Evolutionary conservation across 176 grass and related monocot species (phyloP).

Genomic region (Musa itinerans): DNA sequence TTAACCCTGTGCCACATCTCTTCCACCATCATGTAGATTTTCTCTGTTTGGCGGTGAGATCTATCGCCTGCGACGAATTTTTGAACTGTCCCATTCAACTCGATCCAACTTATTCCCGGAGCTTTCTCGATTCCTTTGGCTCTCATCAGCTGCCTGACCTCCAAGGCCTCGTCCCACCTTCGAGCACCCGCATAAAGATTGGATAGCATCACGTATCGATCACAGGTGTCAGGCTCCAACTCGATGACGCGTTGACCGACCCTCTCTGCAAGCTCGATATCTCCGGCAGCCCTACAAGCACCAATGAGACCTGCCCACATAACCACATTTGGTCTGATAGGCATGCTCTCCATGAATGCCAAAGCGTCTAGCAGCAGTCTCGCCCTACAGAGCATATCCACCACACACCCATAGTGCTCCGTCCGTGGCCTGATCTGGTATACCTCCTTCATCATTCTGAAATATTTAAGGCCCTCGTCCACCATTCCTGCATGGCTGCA

Average conservation of each 20-base stretch:
- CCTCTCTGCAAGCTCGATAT: conserved; percentile 1
- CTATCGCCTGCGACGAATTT: conserved; percentile 7
- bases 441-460: conserved; percentile 11
- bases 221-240: conserved; percentile 11
- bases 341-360: conserved; percentile 5
- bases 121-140: conserved; percentile 2
- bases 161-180: conserved; percentile 9
- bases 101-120: conserved; percentile 15
- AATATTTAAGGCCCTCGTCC: neutral
- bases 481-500: conserved; percentile 12
- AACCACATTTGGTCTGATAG: conserved; percentile 10
- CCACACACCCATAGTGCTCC: conserved; percentile 15
- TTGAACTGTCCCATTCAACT: neutral
- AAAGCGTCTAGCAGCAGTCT: conserved; percentile 6
- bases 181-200: conserved; percentile 3
- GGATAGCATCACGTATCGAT: conserved; percentile 8
- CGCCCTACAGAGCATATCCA: conserved; percentile 10
- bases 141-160: conserved; percentile 9
- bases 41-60: neutral
- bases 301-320: conserved; percentile 13
- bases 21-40: conserved; percentile 10
- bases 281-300: conserved; percentile 9
- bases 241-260: conserved; percentile 2
- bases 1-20: conserved; percentile 1
- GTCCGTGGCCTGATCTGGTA: conserved; percentile 2